phyloP scores from a whole-genome alignment of 495 filamentous ascomycete species.

The Trichoderma asperelloides region DNA sequence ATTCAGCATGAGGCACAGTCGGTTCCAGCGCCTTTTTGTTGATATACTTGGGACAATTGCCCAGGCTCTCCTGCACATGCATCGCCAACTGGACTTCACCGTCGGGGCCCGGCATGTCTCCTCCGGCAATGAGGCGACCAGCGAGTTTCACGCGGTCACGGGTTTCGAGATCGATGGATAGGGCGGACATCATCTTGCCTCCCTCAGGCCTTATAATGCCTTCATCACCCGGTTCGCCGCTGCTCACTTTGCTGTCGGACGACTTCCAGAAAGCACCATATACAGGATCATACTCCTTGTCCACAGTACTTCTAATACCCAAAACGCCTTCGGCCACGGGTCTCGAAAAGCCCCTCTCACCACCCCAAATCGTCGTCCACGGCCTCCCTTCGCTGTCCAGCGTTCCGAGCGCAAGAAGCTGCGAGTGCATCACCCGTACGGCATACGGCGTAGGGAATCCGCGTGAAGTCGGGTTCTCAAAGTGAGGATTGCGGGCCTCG shows the following conservation, averaged over 20 bases:
- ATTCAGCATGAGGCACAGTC: conserved; percentile 31
- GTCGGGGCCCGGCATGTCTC: conserved; percentile 25
- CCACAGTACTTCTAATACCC: conserved; percentile 50
- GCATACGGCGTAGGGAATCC: conserved; percentile 45
- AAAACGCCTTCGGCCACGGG: conserved; percentile 49
- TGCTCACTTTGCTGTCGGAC: background rate
- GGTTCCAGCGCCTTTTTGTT: conserved; percentile 60
- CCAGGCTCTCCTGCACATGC: conserved; percentile 58
- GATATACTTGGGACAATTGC: conserved; percentile 79
- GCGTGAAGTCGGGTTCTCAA: conserved; percentile 53
- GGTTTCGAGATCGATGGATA: conserved; percentile 59
- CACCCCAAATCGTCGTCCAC: conserved; percentile 70
- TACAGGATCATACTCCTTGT: conserved; percentile 55
- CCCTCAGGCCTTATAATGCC: conserved; percentile 24
- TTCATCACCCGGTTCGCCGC: conserved; percentile 21
- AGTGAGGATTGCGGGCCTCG: conserved; percentile 24
- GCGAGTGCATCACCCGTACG: conserved; percentile 45
- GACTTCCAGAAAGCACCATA: conserved; percentile 38
- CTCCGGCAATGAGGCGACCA: conserved; percentile 53
- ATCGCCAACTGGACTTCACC: conserved; percentile 57
- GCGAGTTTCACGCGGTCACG: conserved; percentile 59
- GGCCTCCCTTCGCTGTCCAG: conserved; percentile 54
- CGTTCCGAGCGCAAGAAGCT: conserved; percentile 61
- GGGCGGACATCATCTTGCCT: conserved; percentile 43
- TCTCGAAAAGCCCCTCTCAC: conserved; percentile 54